phyloP scores from a whole-genome alignment of 2,329 filamentous ascomycete species.

The Ilyonectria mors-panacis region DNA sequence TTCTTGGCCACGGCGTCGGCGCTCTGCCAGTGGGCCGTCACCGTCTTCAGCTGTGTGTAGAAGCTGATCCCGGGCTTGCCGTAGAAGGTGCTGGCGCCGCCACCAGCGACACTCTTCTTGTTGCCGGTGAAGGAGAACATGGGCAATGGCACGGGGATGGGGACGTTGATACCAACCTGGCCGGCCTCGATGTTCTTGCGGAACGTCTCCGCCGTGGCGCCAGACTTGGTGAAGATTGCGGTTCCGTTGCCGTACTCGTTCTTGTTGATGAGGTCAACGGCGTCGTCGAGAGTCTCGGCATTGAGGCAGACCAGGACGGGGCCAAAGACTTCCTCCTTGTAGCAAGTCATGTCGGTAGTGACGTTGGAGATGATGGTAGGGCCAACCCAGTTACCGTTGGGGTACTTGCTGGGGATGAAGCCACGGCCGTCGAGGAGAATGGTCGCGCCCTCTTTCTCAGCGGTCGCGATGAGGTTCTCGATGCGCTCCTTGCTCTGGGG shows the following conservation, averaged over 20 bases:
- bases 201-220: constrained; percentile 83
- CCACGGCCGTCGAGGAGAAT: constrained; percentile 87
- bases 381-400: constrained; percentile 87
- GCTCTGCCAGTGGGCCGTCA: constrained; percentile 90
- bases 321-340: constrained; percentile 88
- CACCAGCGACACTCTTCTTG: constrained; percentile 93
- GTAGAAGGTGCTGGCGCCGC: constrained; percentile 95
- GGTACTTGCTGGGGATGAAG: constrained; percentile 82
- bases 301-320: constrained; percentile 88
- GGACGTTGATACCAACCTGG: constrained; percentile 89
- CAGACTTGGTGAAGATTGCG: constrained; percentile 86
- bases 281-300: constrained; percentile 83
- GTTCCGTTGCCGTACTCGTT: constrained; percentile 92
- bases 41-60: constrained; percentile 98
- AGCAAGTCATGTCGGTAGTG: constrained; percentile 85
- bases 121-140: constrained; percentile 83
- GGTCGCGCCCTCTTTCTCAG: constrained; percentile 85
- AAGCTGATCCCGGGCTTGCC: constrained; percentile 93
- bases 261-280: constrained; percentile 84
- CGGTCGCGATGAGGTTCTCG: constrained; percentile 80
- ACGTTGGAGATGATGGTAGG: constrained; percentile 89
- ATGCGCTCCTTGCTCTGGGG: constrained; percentile 85
- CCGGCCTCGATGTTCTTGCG: constrained; percentile 86
- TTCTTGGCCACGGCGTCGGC: constrained; percentile 89
- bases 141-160: constrained; percentile 80